phyloP scores from a whole-genome alignment of 176 grass and related monocot genomes.

The Zea mays region DNA sequence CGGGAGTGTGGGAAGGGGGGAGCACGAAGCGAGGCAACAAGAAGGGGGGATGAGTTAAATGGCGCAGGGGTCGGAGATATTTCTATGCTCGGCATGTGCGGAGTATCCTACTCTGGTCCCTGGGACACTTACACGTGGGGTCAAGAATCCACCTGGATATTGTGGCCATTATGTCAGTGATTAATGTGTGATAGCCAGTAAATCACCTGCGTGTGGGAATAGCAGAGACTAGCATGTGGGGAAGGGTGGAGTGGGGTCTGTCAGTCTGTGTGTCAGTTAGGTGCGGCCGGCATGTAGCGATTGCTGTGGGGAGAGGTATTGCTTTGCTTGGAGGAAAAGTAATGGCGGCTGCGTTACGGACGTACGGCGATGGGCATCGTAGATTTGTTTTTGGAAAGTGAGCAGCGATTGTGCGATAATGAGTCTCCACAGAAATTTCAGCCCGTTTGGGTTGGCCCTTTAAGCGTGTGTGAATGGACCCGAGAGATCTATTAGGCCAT shows the following conservation, averaged over 20 bases:
- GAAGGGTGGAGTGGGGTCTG: too few species aligned
- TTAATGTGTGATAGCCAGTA: fast-evolving
- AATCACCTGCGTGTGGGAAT: too few species aligned
- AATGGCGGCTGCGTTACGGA: background rate
- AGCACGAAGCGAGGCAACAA: background rate
- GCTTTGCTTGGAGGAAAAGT: constrained; percentile 47
- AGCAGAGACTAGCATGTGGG: too few species aligned
- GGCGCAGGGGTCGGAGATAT: constrained; percentile 12
- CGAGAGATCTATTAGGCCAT: background rate
- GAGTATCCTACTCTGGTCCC: background rate
- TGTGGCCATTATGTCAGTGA: fast-evolving
- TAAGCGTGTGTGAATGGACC: background rate
- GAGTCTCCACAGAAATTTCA: too few species aligned
- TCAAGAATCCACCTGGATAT: fast-evolving
- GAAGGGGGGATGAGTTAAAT: constrained; percentile 19
- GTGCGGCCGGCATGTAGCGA: too few species aligned
- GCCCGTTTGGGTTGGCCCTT: too few species aligned
- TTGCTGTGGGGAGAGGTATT: background rate
- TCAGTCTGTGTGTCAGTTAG: too few species aligned
- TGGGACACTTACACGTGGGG: background rate
- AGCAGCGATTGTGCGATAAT: background rate
- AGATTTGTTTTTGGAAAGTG: background rate
- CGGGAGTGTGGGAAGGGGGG: too few species aligned
- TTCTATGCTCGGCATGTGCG: background rate
- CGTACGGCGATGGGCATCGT: too few species aligned